Evolutionary conservation across 2,329 filamentous ascomycete genomes (phyloP), one percentile per base, ranked within the genome.

Genomic region (Fusarium subtropicale): DNA sequence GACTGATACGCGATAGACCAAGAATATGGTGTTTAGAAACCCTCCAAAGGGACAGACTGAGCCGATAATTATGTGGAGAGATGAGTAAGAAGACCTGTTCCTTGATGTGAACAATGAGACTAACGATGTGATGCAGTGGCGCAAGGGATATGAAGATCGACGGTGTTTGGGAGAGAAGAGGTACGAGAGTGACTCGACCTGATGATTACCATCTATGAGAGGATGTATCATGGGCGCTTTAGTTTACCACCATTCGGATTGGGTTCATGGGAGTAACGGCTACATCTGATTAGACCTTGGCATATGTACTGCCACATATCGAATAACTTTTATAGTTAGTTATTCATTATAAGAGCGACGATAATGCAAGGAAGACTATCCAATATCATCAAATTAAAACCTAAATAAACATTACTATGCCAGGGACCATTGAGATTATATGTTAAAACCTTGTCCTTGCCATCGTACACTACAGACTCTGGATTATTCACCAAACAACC

Each of bases 11-110:
- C 0, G 1, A 3, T 11, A 74, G 72, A 74, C 64, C 11, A 74
- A 65, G 55, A 75, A 73, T 2, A 75, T 75, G 38, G 71, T 75
- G 16, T 75, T 75, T 26, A 54, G 73, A 45, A 75, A 75, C 7
- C 73, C 73, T 1, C 47, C 45, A 11, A 65, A 67, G 8, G 73
- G 71, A 1, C 41, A 60, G 34, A 66, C 66, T 4, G 73, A 75
- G 16, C 73, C 73, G 1, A 60, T 33, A 0, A 31, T 75, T 7
- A 73, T 46, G 0, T 67, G 64, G 59, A 74, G 67, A 34, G 73
- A 75, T 1, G 73, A 75, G 73, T 75, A 54, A 64, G 73, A 69
- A 0, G 9, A 34, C 0, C 1, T 1, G 5, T 10, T 0, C 0
- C 1, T 26, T 6, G 1, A 2, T 8, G 5, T 3, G 1, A 5